Percentiles rank a stretch among this genome's conserved stretches.
These are phyloP conservation scores for Ceratobasidium papillatum DNA, from an alignment of 1,284 basidiomycete genomes.

Conservation along the genomic window DNA sequence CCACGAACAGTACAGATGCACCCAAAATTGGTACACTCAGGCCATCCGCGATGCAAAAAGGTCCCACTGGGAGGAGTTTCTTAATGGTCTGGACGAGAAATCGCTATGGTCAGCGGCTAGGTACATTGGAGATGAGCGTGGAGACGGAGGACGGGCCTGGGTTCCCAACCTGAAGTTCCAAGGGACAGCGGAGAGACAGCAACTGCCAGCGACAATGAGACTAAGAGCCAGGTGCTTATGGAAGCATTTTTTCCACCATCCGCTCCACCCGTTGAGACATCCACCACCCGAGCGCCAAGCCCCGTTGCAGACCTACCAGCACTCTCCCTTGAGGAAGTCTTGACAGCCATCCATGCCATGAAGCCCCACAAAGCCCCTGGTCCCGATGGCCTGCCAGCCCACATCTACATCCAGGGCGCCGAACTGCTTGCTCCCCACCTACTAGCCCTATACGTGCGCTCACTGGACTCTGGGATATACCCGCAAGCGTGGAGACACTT, in stretches of 20 bases:
- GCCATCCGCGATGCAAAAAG: slow-evolving; percentile 28
- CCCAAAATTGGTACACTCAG: slow-evolving; percentile 12
- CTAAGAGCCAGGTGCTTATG: slow-evolving; percentile 27
- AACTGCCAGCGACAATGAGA: not conserved
- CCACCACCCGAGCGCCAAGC: not conserved
- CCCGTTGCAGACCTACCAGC: not conserved
- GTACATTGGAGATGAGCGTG: not conserved
- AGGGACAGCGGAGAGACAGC: slow-evolving; percentile 37
- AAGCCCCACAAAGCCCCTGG: slow-evolving; percentile 52
- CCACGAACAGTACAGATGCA: not conserved
- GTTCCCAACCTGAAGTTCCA: slow-evolving; percentile 27
- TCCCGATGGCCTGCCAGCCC: slow-evolving; percentile 50
- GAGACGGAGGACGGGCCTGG: not conserved
- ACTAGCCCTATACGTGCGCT: slow-evolving; percentile 47
- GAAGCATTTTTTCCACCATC: slow-evolving; percentile 43
- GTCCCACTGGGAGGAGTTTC: slow-evolving; percentile 36
- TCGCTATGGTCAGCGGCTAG: slow-evolving; percentile 38
- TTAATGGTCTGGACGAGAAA: slow-evolving; percentile 31
- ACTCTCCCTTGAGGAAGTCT: slow-evolving; percentile 26
- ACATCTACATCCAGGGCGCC: slow-evolving; percentile 47
- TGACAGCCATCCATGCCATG: slow-evolving; percentile 3
- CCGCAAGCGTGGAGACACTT: slow-evolving; percentile 48
- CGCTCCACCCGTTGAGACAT: not conserved
- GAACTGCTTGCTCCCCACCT: slow-evolving; percentile 51
- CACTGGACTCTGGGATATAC: slow-evolving; percentile 49